A percentile compares a stretch with the other conserved stretches of the same genome.
These are phyloP conservation scores for Achlya hypogyna DNA, from an alignment of 352 stramenopile genomes.

Conservation along the genomic window DNA sequence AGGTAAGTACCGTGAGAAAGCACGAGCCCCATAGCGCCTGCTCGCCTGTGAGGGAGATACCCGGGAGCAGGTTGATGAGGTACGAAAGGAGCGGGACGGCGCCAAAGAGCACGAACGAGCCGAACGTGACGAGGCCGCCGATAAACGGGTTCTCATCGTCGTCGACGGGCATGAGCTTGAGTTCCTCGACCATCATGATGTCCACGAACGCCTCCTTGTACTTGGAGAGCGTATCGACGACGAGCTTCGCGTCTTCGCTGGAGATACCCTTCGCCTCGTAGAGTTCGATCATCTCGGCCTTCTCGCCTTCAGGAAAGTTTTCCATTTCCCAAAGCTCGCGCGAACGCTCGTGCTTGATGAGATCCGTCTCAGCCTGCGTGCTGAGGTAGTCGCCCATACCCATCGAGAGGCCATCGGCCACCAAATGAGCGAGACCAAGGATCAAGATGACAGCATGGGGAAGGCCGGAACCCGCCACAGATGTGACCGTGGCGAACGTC, in stretches of 20 bases:
- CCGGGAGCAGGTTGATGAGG: slow-evolving; percentile 77
- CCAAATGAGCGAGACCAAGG: slow-evolving; percentile 90
- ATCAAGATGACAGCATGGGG: slow-evolving; percentile 89
- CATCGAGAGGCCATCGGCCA: slow-evolving; percentile 93
- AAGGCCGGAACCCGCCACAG: slow-evolving; percentile 84
- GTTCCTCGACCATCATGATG: slow-evolving; percentile 96
- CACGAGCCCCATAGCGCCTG: slow-evolving; percentile 89
- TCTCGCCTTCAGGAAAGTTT: slow-evolving; percentile 62
- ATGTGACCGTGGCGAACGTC: slow-evolving; percentile 93
- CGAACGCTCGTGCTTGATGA: slow-evolving; percentile 87
- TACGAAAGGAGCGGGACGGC: slow-evolving; percentile 91
- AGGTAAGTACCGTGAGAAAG: slow-evolving; percentile 86
- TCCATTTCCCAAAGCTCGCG: slow-evolving; percentile 84
- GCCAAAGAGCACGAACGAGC: slow-evolving; percentile 87
- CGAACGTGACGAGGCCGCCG: slow-evolving; percentile 84
- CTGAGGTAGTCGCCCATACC: slow-evolving; percentile 93
- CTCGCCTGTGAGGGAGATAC: slow-evolving; percentile 42
- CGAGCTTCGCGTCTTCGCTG: slow-evolving; percentile 79
- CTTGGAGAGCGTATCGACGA: slow-evolving; percentile 92
- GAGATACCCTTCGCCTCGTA: slow-evolving; percentile 89
- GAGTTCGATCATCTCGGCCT: slow-evolving; percentile 95
- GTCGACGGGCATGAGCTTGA: slow-evolving; percentile 91
- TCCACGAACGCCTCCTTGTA: slow-evolving; percentile 97
- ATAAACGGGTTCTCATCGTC: slow-evolving; percentile 83
- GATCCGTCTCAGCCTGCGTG: slow-evolving; percentile 88